Evolutionary conservation across 1,284 basidiomycete genomes (phyloP).

Genomic region (Leccinum insigne): DNA sequence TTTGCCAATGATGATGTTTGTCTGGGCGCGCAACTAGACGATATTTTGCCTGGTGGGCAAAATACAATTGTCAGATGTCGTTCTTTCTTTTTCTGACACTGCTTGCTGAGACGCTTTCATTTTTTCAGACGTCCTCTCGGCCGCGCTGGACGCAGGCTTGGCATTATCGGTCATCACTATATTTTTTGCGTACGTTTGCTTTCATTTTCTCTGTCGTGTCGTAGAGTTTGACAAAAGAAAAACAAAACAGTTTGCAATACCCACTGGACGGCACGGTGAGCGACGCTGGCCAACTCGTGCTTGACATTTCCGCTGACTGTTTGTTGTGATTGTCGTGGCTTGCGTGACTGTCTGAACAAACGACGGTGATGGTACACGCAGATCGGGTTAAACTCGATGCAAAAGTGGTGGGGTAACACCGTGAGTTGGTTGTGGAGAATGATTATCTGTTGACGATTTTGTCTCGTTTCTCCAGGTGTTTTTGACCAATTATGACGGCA

Average conservation of each 20-base stretch:
- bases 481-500: conserved; percentile 37
- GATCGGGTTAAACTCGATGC: conserved; percentile 45
- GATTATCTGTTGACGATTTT: not conserved
- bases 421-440: conserved; percentile 16
- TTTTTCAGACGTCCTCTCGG: conserved; percentile 52
- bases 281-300: not conserved
- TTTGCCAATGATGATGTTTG: not conserved
- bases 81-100: not conserved
- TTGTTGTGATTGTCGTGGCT: not conserved
- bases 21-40: conserved; percentile 32
- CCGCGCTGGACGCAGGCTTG: conserved; percentile 58
- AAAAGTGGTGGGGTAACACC: conserved; percentile 57
- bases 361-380: not conserved
- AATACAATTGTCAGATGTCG: conserved; percentile 55
- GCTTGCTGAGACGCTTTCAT: not conserved
- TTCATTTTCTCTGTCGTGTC: not conserved
- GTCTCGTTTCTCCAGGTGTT: conserved; percentile 25
- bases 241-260: conserved; percentile 31
- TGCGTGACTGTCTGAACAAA: too few species aligned
- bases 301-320: not conserved
- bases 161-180: conserved; percentile 50
- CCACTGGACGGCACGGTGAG: conserved; percentile 31
- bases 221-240: not conserved
- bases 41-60: conserved; percentile 71
- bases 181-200: conserved; percentile 44